Percentiles rank a stretch among this genome's conserved stretches.
phyloP scores from a whole-genome alignment of 164 flowering plant genomes.

The Platanus orientalis region DNA sequence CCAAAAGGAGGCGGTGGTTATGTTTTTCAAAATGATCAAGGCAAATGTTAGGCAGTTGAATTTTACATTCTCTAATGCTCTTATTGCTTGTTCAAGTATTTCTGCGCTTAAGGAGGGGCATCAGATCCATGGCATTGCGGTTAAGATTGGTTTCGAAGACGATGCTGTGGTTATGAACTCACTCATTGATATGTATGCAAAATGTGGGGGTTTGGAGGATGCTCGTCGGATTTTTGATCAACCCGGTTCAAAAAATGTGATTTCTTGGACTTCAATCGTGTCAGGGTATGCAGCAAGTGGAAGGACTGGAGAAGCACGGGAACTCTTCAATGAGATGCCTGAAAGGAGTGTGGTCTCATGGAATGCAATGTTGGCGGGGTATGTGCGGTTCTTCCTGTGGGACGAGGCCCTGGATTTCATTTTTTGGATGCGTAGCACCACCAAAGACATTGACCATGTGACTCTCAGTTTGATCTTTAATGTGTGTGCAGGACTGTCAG shows the following conservation, averaged over 20 bases:
- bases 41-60: conserved; percentile 34
- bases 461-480: conserved; percentile 41
- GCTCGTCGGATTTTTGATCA: conserved; percentile 35
- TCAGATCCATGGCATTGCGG: conserved; percentile 48
- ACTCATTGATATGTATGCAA: conserved; percentile 50
- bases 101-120: conserved; percentile 34
- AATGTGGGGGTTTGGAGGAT: conserved; percentile 37
- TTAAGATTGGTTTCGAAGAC: conserved; percentile 30
- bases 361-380: conserved; percentile 68
- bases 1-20: conserved; percentile 32
- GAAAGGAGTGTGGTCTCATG: conserved; percentile 55
- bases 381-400: conserved; percentile 33
- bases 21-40: conserved; percentile 44
- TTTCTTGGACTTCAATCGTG: conserved; percentile 46
- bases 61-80: conserved; percentile 48
- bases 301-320: conserved; percentile 39
- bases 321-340: conserved; percentile 59
- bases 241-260: conserved; percentile 29
- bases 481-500: conserved; percentile 43
- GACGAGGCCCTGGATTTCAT: conserved; percentile 53
- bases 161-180: conserved; percentile 44
- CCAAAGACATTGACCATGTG: conserved; percentile 30
- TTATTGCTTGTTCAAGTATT: conserved; percentile 48
- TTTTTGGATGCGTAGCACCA: conserved; percentile 22
- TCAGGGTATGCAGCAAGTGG: conserved; percentile 49